Evolutionary conservation across 1,284 basidiomycete species (phyloP).

Genomic region (Ganoderma resinaceum): DNA sequence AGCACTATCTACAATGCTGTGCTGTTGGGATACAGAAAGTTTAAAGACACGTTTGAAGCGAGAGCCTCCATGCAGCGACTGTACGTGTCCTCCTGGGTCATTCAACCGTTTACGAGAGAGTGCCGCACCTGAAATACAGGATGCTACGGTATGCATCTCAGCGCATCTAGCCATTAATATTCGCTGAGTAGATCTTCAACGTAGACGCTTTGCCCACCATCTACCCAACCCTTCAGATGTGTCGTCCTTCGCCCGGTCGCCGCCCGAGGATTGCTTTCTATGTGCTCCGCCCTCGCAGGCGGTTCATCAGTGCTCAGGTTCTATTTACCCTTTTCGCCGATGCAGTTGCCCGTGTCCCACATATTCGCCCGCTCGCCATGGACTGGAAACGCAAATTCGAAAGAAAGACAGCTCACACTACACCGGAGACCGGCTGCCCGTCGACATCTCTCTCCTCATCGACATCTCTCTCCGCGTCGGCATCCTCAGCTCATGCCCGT

Average conservation of each 20-base stretch:
- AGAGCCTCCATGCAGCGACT: too few relatives aligned
- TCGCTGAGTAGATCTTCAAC: not conserved
- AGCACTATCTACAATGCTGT: too few relatives aligned
- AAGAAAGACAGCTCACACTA: not conserved
- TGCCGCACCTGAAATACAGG: not conserved
- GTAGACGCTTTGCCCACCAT: not conserved
- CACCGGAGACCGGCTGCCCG: not conserved
- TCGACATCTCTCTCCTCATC: not conserved
- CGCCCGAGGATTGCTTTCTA: not conserved
- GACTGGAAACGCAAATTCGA: not conserved
- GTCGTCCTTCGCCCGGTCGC: not conserved
- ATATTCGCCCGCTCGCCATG: not conserved
- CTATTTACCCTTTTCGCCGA: not conserved
- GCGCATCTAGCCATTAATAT: not conserved
- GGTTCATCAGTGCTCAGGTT: not conserved
- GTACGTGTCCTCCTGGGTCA: not conserved
- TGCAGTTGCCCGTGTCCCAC: not conserved
- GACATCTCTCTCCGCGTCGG: not conserved
- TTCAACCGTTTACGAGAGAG: not conserved
- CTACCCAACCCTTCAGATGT: not conserved
- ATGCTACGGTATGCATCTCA: not conserved
- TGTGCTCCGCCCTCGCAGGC: not conserved
- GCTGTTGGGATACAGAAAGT: not conserved
- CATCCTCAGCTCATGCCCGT: not conserved
- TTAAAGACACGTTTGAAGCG: not conserved